A percentile compares a stretch with the other conserved stretches of the same genome.
These are phyloP conservation scores for Dunaliella sp. DNA, from an alignment of 139 green algal genomes.

Conservation along the genomic window DNA sequence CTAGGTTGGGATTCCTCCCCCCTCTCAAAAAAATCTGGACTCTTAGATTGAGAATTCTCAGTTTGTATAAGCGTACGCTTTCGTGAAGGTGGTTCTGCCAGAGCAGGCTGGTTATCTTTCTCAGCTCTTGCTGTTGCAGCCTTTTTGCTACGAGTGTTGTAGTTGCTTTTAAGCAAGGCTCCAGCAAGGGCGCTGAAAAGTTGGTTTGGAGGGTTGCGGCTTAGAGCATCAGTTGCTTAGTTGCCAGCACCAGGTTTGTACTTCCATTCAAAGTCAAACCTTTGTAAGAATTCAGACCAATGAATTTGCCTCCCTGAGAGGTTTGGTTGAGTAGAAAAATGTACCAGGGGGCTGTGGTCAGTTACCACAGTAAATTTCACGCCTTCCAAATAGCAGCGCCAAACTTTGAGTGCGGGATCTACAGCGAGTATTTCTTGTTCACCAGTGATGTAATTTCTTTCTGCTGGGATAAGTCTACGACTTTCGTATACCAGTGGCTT, in stretches of 20 bases:
- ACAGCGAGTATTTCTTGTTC: too few species aligned
- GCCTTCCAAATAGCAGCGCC: constrained; percentile 18
- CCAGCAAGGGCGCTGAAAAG: background rate
- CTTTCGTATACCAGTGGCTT: too few species aligned
- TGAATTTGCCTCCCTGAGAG: background rate
- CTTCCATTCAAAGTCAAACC: background rate
- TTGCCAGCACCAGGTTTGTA: background rate
- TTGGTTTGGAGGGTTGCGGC: background rate
- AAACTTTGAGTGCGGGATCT: constrained; percentile 11
- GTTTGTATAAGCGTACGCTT: too few species aligned
- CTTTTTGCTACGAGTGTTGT: too few species aligned
- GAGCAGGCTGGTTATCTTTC: too few species aligned
- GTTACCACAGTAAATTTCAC: background rate
- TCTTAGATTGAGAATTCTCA: too few species aligned
- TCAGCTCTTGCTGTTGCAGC: too few species aligned
- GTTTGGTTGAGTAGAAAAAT: constrained; percentile 8
- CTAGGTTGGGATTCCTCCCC: background rate
- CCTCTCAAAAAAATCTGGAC: too few species aligned
- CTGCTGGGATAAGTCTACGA: too few species aligned
- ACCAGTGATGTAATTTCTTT: too few species aligned
- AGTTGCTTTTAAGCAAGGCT: too few species aligned
- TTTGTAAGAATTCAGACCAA: background rate
- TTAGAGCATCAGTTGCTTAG: background rate
- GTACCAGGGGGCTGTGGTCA: constrained; percentile 18
- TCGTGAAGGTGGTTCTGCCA: too few species aligned